Percentiles rank a stretch among this genome's conserved stretches.
Evolutionary conservation across 768 basidiomycete genomes (phyloP).

Genomic region (Termitomyces sp.): DNA sequence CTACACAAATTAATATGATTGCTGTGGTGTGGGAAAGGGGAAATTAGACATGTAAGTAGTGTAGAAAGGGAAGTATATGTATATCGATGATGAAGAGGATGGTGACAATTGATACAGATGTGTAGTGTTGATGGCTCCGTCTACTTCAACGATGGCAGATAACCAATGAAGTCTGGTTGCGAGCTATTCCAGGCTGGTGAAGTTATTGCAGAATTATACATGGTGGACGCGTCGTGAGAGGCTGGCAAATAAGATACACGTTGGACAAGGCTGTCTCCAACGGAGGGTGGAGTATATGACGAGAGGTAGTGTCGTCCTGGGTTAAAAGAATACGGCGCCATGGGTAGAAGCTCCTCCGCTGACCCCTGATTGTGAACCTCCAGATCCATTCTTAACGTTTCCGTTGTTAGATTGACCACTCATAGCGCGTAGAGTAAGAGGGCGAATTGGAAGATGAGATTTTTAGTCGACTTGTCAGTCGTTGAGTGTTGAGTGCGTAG

Average conservation of each 20-base stretch:
- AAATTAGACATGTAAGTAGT: constrained; percentile 4
- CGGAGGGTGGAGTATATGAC: background rate
- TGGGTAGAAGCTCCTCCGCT: constrained; percentile 47
- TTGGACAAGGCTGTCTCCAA: background rate
- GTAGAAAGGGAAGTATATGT: background rate
- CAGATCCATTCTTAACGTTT: constrained; percentile 29
- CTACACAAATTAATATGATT: background rate
- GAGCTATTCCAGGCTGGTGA: background rate
- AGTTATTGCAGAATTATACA: background rate
- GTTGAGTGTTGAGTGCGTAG: constrained; percentile 8
- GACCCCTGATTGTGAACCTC: constrained; percentile 40
- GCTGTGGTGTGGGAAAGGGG: background rate
- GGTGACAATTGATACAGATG: constrained; percentile 23
- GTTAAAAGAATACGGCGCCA: constrained; percentile 61
- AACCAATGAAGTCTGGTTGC: background rate
- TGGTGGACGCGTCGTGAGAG: constrained; percentile 6
- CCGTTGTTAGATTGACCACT: constrained; percentile 38
- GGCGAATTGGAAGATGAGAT: constrained; percentile 6
- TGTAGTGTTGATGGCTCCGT: background rate
- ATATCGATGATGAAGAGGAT: background rate
- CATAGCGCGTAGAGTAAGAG: constrained; percentile 26
- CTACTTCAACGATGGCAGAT: background rate
- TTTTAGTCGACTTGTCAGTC: constrained; percentile 6
- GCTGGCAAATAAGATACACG: constrained; percentile 3
- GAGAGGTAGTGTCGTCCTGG: background rate